These are phyloP conservation scores for Austroboletus niveus DNA, from an alignment of 1,284 basidiomycete genomes.

Conservation along the genomic window DNA sequence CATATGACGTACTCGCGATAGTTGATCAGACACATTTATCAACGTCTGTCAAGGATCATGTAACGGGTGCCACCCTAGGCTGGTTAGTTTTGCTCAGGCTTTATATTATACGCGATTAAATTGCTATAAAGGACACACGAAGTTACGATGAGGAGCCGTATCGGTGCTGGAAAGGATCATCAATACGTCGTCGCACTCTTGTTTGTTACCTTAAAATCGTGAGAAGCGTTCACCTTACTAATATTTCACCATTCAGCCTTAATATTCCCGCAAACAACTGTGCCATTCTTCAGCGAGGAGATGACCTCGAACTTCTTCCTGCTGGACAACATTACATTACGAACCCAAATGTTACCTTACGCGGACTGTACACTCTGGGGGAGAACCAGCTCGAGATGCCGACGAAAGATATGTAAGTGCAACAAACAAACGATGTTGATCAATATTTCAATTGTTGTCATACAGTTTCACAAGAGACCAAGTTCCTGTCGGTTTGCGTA, in stretches of 20 bases:
- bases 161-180: conserved; percentile 42
- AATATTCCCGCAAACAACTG: conserved; percentile 84
- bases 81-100: conserved; percentile 34
- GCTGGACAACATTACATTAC: conserved; percentile 82
- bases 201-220: conserved; percentile 38
- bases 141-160: conserved; percentile 66
- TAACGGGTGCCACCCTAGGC: conserved; percentile 60
- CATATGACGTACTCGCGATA: conserved; percentile 72
- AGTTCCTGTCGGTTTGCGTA: conserved; percentile 77
- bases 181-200: conserved; percentile 76
- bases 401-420: conserved; percentile 73
- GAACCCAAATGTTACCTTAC: conserved; percentile 74
- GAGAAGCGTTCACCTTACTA: not conserved
- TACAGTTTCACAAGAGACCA: conserved; percentile 76
- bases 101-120: not conserved
- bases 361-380: conserved; percentile 73
- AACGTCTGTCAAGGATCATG: conserved; percentile 54
- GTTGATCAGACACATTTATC: conserved; percentile 79
- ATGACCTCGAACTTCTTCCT: conserved; percentile 70
- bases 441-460: not conserved
- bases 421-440: not conserved
- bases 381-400: conserved; percentile 83
- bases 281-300: conserved; percentile 76
- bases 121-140: conserved; percentile 53
- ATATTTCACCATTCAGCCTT: conserved; percentile 43